These are phyloP conservation scores for Globisporangium cylindrosporum DNA, from an alignment of 352 stramenopile species.

Conservation along the genomic window DNA sequence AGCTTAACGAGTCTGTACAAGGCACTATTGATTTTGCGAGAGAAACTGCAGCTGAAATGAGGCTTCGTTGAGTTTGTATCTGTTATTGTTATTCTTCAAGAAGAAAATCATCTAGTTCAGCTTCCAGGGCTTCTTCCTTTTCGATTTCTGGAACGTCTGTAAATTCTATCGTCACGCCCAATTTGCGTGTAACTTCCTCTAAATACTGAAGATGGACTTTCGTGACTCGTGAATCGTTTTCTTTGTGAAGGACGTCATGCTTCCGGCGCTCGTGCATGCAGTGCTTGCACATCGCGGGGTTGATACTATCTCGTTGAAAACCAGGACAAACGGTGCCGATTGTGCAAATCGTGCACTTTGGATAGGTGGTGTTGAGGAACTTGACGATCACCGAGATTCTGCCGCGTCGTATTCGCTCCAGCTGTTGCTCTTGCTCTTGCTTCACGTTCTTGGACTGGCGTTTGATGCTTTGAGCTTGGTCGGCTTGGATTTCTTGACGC, in stretches of 20 bases:
- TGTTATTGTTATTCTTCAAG: neutral
- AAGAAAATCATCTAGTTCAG: conserved; percentile 31
- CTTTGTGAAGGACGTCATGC: conserved; percentile 49
- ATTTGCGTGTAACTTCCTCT: conserved; percentile 42
- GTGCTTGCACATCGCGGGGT: conserved; percentile 69
- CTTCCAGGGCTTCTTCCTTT: conserved; percentile 54
- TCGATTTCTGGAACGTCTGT: conserved; percentile 50
- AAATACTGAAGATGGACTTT: conserved; percentile 38
- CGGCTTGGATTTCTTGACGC: conserved; percentile 32
- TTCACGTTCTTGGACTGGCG: conserved; percentile 50
- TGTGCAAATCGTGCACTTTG: conserved; percentile 64
- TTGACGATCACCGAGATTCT: conserved; percentile 45
- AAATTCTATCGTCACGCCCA: conserved; percentile 55
- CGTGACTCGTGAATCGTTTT: conserved; percentile 31
- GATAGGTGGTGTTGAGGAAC: conserved; percentile 53
- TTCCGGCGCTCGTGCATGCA: conserved; percentile 74
- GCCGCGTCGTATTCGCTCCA: conserved; percentile 41
- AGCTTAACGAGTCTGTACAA: neutral
- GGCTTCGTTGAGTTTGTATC: neutral
- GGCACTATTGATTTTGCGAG: neutral
- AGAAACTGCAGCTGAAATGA: conserved; percentile 2
- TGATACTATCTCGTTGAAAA: conserved; percentile 66
- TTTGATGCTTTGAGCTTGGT: conserved; percentile 44
- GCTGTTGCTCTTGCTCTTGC: conserved; percentile 31
- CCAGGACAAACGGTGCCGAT: conserved; percentile 66